phyloP scores from a whole-genome alignment of 176 grass and related monocot species.

The Raddia distichophylla region DNA sequence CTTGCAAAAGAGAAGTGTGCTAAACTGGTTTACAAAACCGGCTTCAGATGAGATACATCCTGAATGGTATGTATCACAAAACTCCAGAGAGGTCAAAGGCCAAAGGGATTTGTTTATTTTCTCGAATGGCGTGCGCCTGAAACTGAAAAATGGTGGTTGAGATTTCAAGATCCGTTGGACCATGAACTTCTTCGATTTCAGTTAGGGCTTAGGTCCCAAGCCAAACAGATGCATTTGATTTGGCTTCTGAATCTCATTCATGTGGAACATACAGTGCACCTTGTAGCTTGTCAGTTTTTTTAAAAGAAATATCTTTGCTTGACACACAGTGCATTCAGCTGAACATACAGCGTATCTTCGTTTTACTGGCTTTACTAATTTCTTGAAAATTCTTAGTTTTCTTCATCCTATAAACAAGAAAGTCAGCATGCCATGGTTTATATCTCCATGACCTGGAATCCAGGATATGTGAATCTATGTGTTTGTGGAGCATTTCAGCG shows the following conservation, averaged over 20 bases:
- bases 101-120: conserved; percentile 6
- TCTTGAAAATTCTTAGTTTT: background rate
- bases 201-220: conserved; percentile 27
- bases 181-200: background rate
- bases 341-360: conserved; percentile 1
- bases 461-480: background rate
- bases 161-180: conserved; percentile 24
- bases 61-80: conserved; percentile 39
- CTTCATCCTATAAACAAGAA: background rate
- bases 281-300: background rate
- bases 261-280: conserved; percentile 27
- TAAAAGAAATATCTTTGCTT: background rate
- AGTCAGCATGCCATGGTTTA: background rate
- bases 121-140: conserved; percentile 35
- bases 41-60: background rate
- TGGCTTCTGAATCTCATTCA: conserved; percentile 8
- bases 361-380: background rate
- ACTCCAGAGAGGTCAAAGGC: conserved; percentile 39
- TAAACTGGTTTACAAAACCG: conserved; percentile 11
- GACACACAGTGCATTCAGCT: background rate
- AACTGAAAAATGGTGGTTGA: background rate
- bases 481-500: background rate
- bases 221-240: conserved; percentile 38
- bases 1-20: conserved; percentile 18
- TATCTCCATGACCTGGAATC: background rate